These are phyloP conservation scores for Didymella arachidicola DNA, from an alignment of 2,329 filamentous ascomycete genomes.

Conservation along the genomic window DNA sequence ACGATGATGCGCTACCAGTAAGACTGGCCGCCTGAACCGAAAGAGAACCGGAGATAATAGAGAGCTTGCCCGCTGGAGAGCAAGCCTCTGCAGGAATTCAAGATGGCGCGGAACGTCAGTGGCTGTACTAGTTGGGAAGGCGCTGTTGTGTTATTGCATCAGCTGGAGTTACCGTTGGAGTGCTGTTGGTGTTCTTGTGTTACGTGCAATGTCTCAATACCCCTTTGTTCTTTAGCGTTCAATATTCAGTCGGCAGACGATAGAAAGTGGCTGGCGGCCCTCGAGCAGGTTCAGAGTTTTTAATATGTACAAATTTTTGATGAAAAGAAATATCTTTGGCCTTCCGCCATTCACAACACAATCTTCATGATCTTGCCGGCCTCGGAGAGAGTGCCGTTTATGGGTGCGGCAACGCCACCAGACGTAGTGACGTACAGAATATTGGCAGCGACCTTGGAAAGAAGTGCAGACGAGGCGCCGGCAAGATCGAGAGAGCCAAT, in stretches of 20 bases:
- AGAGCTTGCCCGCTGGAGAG: not conserved
- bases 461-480: slow-evolving; percentile 18
- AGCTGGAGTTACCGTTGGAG: not conserved
- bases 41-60: not conserved
- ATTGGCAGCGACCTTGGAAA: slow-evolving; percentile 18
- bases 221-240: slow-evolving; percentile 3
- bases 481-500: slow-evolving; percentile 12
- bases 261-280: not conserved
- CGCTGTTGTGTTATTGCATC: not conserved
- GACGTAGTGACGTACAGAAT: slow-evolving; percentile 22
- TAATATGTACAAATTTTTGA: not conserved
- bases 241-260: not conserved
- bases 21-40: slow-evolving; percentile 15
- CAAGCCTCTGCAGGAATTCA: not conserved
- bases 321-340: not conserved
- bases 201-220: slow-evolving; percentile 8
- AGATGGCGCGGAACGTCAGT: not conserved
- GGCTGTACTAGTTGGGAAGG: not conserved
- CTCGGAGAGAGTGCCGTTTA: slow-evolving; percentile 21
- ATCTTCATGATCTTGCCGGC: slow-evolving; percentile 23
- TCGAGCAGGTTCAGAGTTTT: not conserved
- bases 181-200: slow-evolving; percentile 2
- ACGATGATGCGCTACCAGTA: slow-evolving; percentile 12
- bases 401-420: slow-evolving; percentile 19
- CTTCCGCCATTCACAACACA: slow-evolving; percentile 1